Base-by-base conservation (phyloP, 768 basidiomycete species). In the Tephrocybe sp. region DNA sequence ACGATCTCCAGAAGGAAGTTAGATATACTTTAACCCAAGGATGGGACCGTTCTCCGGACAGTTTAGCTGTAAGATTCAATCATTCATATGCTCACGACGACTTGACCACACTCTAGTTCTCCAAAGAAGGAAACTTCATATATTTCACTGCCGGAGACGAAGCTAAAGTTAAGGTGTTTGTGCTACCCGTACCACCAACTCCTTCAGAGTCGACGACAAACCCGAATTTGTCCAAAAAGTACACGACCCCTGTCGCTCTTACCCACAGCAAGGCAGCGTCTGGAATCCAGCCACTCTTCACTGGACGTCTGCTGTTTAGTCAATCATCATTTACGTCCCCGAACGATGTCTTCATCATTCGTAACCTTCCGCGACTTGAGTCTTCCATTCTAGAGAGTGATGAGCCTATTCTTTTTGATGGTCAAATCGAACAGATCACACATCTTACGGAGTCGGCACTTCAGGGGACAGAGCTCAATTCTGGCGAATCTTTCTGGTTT, bases 401-500 rank as follows among this genome's bases (percentile, higher is more conserved):
- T 12, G 54, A 44, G 4, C 45, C 66, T 9, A 49, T 59, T 3
- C 52, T 64, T 27, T 64, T 69, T 36, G 58, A 66, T 41, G 65
- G 69, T 18, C 60, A 71, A n/a, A 64, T 80, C 2, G 66, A 73
- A 15, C 82, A 80, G 55, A 60, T 95, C 32, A 92, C 95, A 2
- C 59, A 67, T 31, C 85, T 96, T 64, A 78, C 87, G 0, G 73
- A 71, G 34, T 63, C 73, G 8, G 75, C 74, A 5, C 66, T 93
- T 42, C 67, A 76, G 42, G 77, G 69, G 7, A 91, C 87, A 66
- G 49, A 68, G 19, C 72, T 96, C 31, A 70, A 72, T 48, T 60
- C 65, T 7, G 89, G 87, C 12, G 86, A 95, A 58, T 84, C 90
- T 49, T 90, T 98, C 61, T 92, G 86, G 84, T 98, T 97, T 72